Percentiles rank a stretch among this genome's conserved stretches.
Evolutionary conservation across 108 stramenopile species (phyloP).

Genomic region (Pseudonitzschia multiseries): DNA sequence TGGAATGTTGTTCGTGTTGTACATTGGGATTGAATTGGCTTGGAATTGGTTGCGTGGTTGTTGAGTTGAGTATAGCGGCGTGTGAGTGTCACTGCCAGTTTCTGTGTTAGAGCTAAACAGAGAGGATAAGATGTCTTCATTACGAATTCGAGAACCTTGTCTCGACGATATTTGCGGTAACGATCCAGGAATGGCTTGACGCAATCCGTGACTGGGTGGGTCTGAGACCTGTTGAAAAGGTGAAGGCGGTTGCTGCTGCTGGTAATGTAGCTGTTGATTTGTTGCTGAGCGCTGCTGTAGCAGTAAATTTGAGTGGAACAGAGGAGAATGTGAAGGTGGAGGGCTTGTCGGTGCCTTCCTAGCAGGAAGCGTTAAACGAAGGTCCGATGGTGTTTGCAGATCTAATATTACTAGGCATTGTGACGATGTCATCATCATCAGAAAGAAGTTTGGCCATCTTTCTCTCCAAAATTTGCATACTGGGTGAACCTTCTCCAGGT

Average conservation of each 20-base stretch:
- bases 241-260: slow-evolving; percentile 2
- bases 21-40: background rate
- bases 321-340: slow-evolving; percentile 15
- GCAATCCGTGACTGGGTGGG: background rate
- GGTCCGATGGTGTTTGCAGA: slow-evolving; percentile 7
- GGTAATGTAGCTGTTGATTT: slow-evolving; percentile 4
- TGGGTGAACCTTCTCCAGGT: slow-evolving; percentile 15
- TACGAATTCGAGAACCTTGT: background rate
- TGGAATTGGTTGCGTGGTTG: slow-evolving; percentile 10
- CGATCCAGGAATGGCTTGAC: background rate
- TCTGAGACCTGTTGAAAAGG: slow-evolving; percentile 5
- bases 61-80: slow-evolving; percentile 2
- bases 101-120: slow-evolving; percentile 9
- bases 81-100: background rate
- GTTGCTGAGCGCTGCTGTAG: slow-evolving; percentile 1
- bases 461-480: slow-evolving; percentile 30
- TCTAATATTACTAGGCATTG: slow-evolving; percentile 13
- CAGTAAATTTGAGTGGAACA: slow-evolving; percentile 2
- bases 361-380: background rate
- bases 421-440: slow-evolving; percentile 30
- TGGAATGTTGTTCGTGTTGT: background rate
- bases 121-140: slow-evolving; percentile 12
- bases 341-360: background rate
- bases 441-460: slow-evolving; percentile 39
- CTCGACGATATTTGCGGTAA: background rate